Evolutionary conservation across 192 early-diverging fungal genomes (phyloP), one percentile per base, ranked within the genome.

Genomic region (Podila clonocystis): DNA sequence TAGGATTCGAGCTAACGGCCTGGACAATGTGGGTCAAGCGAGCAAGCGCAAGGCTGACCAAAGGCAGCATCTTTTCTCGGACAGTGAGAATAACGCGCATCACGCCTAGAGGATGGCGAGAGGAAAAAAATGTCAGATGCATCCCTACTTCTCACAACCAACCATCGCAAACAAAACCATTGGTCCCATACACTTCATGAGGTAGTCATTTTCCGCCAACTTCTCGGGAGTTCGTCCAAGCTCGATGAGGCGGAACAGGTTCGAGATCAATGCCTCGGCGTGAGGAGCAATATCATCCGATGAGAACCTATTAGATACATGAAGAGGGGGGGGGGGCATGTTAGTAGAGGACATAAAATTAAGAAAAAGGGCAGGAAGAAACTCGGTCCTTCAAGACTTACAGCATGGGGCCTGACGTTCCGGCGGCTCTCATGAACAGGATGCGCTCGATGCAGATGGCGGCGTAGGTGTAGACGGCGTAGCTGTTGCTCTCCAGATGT

Each of bases 121-220:
- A 29, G 17, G 34, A 60, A 50, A 41, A 20, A 15, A 31, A 9
- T 7, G 52, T 26, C 13, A 45, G 41, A 45, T 45, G 15, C 41
- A 17, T 45, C 12, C 15, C 17, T 17, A 4, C 17, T 4, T 2
- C 41, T 45, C 4, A 3, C 41, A 45, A 15, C 41, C 41, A 15
- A 45, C 41, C 15, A 15, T 45, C 15, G 15, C 15, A 45, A 45
- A 55, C 52, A 24, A n/a, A 34, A 22, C 36, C 29, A 29, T 3
- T 9, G 13, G 62, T n/a, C n/a, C n/a, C 58, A 58, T 82, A 92
- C 93, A 84, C 83, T 95, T 95, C 94, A 99, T 99, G 68, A 96
- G 70, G 68, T 97, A 97, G 83, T 98, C 96, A 75, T 98, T 98
- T 73, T 98, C 98, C 0, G 98, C 95, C 71, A 99, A 83, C 79